These are phyloP conservation scores for Leishmania tropica DNA, from an alignment of 208 protist species.

Conservation along the genomic window DNA sequence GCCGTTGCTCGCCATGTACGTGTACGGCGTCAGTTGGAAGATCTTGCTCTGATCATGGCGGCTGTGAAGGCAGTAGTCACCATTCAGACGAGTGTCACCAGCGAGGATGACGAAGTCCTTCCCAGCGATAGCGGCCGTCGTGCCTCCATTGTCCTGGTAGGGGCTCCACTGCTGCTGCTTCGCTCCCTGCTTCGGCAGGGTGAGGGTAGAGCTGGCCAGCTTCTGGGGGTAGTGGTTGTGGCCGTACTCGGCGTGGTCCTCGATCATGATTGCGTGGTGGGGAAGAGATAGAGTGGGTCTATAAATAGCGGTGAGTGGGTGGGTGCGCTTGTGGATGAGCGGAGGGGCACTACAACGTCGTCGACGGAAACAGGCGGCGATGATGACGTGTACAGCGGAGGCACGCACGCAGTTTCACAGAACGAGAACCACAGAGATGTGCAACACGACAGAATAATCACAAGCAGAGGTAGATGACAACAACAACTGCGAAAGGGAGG, in stretches of 20 bases:
- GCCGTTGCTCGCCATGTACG: conserved; percentile 94
- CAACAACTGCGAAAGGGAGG: background rate
- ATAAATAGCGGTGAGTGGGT: background rate
- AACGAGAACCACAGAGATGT: background rate
- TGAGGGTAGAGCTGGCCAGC: conserved; percentile 65
- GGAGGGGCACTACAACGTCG: background rate
- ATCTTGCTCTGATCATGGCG: conserved; percentile 94
- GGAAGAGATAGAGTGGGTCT: background rate
- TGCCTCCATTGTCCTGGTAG: conserved; percentile 96
- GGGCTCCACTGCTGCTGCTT: conserved; percentile 87
- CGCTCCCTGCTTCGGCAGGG: conserved; percentile 71
- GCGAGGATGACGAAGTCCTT: conserved; percentile 97
- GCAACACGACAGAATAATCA: background rate
- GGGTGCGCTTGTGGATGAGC: background rate
- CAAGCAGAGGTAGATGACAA: background rate
- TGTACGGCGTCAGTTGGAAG: conserved; percentile 92
- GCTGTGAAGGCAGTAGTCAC: conserved; percentile 97
- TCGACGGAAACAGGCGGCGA: background rate
- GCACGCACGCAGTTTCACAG: background rate
- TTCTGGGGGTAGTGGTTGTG: conserved; percentile 76
- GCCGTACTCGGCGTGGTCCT: conserved; percentile 79
- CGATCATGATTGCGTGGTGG: conserved; percentile 58
- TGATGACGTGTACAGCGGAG: background rate
- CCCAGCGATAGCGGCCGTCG: conserved; percentile 96
- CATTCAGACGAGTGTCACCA: conserved; percentile 97